Conservation (phyloP, 345 rosid genomes). For the Pugionium dolabratum region DNA sequence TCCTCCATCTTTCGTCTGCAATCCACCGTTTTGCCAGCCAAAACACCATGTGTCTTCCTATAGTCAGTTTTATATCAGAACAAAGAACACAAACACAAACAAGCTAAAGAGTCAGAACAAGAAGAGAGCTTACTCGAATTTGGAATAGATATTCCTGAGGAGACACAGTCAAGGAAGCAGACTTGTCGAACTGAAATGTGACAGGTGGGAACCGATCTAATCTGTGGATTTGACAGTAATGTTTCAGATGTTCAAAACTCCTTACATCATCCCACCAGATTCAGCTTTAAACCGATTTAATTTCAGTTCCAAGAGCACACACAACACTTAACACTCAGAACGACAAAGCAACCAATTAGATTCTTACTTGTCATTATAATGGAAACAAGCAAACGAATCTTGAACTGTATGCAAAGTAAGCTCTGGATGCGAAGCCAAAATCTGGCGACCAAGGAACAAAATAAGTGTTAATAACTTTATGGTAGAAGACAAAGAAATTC, state of each 20-base stretch:
- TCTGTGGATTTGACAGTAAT: slow-evolving; percentile 49
- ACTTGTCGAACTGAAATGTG: slow-evolving; percentile 62
- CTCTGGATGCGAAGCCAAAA: slow-evolving; percentile 52
- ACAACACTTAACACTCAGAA: neutral
- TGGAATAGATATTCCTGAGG: slow-evolving; percentile 78
- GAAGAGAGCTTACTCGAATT: slow-evolving; percentile 47
- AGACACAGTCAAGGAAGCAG: slow-evolving; percentile 55
- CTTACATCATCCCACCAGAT: neutral
- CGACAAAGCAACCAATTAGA: slow-evolving; percentile 3
- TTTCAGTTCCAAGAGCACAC: neutral
- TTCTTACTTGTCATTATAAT: slow-evolving; percentile 58
- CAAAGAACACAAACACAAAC: slow-evolving; percentile 3
- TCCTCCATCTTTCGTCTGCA: slow-evolving; percentile 56
- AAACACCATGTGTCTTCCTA: slow-evolving; percentile 76
- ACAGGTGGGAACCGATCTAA: slow-evolving; percentile 74
- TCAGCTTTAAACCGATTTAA: neutral
- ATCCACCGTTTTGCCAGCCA: slow-evolving; percentile 75
- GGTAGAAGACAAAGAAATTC: neutral
- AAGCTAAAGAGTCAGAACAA: slow-evolving; percentile 8
- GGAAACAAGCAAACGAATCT: slow-evolving; percentile 65
- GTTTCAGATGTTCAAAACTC: slow-evolving; percentile 2
- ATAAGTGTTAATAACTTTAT: slow-evolving; percentile 11
- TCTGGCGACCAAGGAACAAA: slow-evolving; percentile 41
- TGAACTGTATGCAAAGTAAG: slow-evolving; percentile 57
- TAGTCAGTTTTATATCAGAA: slow-evolving; percentile 7